Evolutionary conservation across 208 protist genomes (phyloP), one percentile per base, ranked within the genome.

Genomic region (Leishmania braziliensis): DNA sequence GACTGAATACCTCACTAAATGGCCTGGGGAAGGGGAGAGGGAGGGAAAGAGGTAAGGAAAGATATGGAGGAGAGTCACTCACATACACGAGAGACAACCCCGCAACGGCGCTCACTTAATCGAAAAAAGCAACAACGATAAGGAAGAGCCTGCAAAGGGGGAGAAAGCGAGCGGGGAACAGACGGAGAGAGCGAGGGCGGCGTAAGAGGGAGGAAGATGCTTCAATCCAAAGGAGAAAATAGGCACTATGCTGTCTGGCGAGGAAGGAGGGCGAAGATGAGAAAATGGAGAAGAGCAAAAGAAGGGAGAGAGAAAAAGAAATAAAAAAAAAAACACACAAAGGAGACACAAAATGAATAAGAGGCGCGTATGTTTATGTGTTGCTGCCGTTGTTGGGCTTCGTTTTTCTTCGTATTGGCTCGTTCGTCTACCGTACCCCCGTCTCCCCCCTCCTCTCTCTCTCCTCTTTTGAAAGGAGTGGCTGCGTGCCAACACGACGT

Each of bases 51-150:
- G 29, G 23, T 8, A 66, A n/a, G 33, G 60, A n/a, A 14, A 14
- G 29, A 29, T 14, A 4, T 3, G 62, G 26, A 6, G 62, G 29
- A 10, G 12, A 29, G 29, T 29, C 60, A 68, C 68, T 20, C n/a
- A 14, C 58, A 69, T 33, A n/a, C 33, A 50, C 26, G 5, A 78
- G 53, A 18, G 60, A 66, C 60, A 69, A 54, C 39, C 39, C 16
- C 14, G 56, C 23, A 33, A 53, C 10, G 56, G 9, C 1, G n/a
- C 43, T 69, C 56, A 65, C 56, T 36, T 29, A 16, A 66, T 12
- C n/a, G 73, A 75, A n/a, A 75, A 58, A 75, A n/a, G 63, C 2
- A 60, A 43, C 12, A n/a, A 10, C 20, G 50, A 48, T 69, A 77
- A 69, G 5, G 36, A 33, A 16, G 18, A 77, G 20, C 18, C 6